Percentiles rank a stretch among this genome's conserved stretches.
phyloP scores from a whole-genome alignment of 75 land plant species.

The Selaginella tamariscina region DNA sequence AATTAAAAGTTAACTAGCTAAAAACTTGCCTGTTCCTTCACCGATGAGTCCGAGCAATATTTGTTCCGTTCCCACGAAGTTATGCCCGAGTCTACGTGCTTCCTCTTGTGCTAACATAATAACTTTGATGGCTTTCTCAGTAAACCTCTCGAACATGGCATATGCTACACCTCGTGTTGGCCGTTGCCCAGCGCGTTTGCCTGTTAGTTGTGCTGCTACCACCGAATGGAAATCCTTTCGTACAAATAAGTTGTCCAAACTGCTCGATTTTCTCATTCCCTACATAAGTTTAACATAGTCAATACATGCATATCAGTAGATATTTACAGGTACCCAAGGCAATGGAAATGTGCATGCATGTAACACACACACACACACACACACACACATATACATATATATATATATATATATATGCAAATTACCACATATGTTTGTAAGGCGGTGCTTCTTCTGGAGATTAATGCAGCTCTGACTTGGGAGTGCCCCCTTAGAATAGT shows the following conservation, averaged over 20 bases:
- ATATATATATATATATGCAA: no score
- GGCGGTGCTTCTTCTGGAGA: neutral
- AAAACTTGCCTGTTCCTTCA: constrained; percentile 91
- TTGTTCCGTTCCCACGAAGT: constrained; percentile 92
- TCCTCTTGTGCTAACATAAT: constrained; percentile 68
- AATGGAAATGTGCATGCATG: no score
- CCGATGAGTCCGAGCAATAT: constrained; percentile 88
- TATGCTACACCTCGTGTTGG: constrained; percentile 30
- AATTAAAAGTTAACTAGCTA: no score
- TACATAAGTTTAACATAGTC: no score
- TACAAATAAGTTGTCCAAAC: constrained; percentile 22
- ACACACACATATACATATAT: no score
- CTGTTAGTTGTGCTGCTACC: constrained; percentile 25
- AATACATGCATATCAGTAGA: no score
- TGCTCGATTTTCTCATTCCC: constrained; percentile 35
- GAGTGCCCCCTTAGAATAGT: neutral
- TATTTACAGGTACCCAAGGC: no score
- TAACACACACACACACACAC: no score
- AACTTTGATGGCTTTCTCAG: constrained; percentile 71
- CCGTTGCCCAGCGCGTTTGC: constrained; percentile 16
- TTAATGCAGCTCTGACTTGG: neutral
- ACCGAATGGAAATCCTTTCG: constrained; percentile 29
- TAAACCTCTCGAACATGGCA: constrained; percentile 95
- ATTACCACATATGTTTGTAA: neutral
- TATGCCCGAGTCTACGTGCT: constrained; percentile 77